These are phyloP conservation scores for Neurospora sp. DNA, from an alignment of 495 filamentous ascomycete genomes.

Conservation along the genomic window DNA sequence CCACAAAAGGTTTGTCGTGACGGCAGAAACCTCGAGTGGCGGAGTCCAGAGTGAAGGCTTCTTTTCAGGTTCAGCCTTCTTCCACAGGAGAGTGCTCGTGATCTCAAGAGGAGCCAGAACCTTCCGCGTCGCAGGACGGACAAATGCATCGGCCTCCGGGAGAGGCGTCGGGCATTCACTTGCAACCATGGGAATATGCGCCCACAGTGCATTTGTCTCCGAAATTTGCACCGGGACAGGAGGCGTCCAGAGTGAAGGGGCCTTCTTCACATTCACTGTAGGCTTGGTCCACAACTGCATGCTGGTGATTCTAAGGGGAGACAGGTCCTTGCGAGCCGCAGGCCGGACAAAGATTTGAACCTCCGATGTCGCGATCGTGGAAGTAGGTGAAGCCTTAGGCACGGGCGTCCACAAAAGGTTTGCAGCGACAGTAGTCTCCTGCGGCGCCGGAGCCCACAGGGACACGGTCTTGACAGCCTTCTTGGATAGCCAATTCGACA, in stretches of 20 bases:
- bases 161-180: background rate
- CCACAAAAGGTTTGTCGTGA: background rate
- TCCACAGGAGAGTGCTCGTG: constrained; percentile 31
- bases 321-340: constrained; percentile 19
- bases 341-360: constrained; percentile 19
- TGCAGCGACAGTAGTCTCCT: background rate
- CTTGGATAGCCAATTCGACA: background rate
- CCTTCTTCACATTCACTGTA: background rate
- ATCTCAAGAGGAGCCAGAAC: constrained; percentile 21
- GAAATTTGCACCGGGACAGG: background rate
- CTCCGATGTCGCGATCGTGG: background rate
- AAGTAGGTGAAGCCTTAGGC: constrained; percentile 1
- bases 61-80: constrained; percentile 14
- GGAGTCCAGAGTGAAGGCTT: background rate
- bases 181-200: constrained; percentile 2
- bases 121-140: constrained; percentile 26
- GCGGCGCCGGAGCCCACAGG: constrained; percentile 15
- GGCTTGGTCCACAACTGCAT: constrained; percentile 24
- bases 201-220: constrained; percentile 7
- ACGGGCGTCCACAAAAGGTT: constrained; percentile 9
- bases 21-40: background rate
- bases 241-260: constrained; percentile 16
- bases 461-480: background rate
- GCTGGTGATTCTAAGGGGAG: constrained; percentile 27
- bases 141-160: constrained; percentile 4